These are phyloP conservation scores for Amphibolis antarctica DNA, from an alignment of 106 monocot genomes.

Conservation along the genomic window DNA sequence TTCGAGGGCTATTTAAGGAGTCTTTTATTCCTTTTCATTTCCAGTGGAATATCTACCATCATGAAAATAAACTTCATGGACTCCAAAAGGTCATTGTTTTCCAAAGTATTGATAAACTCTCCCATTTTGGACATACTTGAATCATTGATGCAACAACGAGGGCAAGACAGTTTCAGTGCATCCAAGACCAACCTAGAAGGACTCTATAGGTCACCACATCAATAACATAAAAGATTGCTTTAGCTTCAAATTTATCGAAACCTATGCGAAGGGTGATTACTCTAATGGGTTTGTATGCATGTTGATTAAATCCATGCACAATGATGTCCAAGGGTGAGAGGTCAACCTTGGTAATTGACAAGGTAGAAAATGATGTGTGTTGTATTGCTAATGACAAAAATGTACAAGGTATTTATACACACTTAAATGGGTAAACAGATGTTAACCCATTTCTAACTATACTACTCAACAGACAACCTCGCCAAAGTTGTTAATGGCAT, in stretches of 20 bases:
- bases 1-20: not conserved
- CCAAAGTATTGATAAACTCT: not conserved
- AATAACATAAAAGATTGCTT: not conserved
- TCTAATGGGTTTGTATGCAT: not conserved
- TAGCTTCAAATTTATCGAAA: not conserved
- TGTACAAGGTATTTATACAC: too few relatives aligned
- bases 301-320: not conserved
- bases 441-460: too few relatives aligned
- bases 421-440: too few relatives aligned
- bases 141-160: not conserved
- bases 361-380: too few relatives aligned
- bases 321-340: not conserved
- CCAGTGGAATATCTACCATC: not conserved
- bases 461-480: too few relatives aligned
- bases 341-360: not conserved
- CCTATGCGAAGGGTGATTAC: not conserved
- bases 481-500: not conserved
- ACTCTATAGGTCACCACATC: not conserved
- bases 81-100: not conserved
- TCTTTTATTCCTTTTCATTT: not conserved
- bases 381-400: too few relatives aligned
- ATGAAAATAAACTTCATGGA: not conserved
- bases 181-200: not conserved
- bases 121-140: not conserved
- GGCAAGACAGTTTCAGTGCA: not conserved